Evolutionary conservation across 129 eudicot genomes (phyloP), one percentile per base, ranked within the genome.

Genomic region (sunflower (Helianthus annuus)): DNA sequence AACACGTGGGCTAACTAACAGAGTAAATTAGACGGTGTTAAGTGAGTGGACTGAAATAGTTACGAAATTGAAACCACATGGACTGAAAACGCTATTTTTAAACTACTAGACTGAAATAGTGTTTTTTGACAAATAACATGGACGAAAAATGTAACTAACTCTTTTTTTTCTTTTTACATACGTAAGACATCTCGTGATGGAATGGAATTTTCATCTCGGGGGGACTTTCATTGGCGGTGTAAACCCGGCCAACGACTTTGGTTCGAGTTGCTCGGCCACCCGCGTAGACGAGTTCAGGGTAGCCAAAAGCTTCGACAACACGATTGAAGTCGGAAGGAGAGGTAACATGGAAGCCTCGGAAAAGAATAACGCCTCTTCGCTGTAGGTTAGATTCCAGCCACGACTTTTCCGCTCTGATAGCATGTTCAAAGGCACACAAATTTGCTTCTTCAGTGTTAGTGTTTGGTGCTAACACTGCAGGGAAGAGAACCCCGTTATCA

Each of bases 151-250:
- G 42, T 38, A 7, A 4, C 3, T 2, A 4, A 38, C 1, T 3
- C 6, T 6, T 40, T 1, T 39, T 9, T n/a, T 9, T 40, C 19
- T 5, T 29, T 16, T 69, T 51, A 46, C 10, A 0, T 63, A 92
- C 98, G 74, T 87, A 88, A 80, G 96, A 82, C 98, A 89, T 85
- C 56, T 92, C 96, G 48, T 87, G 94, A 71, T 92, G 98, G 61
- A 89, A 92, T 19, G 86, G 92, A 72, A 92, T 92, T 61, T 75
- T 79, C 70, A 80, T 88, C 48, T 89, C 87, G 8, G 94, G 89
- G 0, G 96, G 92, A 17, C 83, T 71, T 67, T 92, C 95, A 64
- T 92, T 92, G 5, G 96, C 90, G 0, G 98, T 89, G 72, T 83
- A 92, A 45, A 92, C 95, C 56, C 98, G 79, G 15, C 90, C 98